Evolutionary conservation across 2,329 filamentous ascomycete genomes (phyloP).

Genomic region (Nannizziopsis arthrosporioides): DNA sequence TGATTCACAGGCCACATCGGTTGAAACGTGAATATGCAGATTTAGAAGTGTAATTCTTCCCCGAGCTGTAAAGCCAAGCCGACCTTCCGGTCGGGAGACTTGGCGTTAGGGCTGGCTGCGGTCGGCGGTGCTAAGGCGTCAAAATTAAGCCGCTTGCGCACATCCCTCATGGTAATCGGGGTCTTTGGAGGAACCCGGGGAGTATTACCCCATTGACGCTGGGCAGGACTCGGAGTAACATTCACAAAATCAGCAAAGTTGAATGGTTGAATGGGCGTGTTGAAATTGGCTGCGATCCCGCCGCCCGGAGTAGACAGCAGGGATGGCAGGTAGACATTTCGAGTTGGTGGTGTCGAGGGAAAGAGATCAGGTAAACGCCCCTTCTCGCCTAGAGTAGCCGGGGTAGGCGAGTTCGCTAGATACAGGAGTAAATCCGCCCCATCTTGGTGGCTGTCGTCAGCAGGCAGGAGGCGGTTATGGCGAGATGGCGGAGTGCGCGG

Average conservation of each 20-base stretch:
- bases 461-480: constrained; percentile 42
- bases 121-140: constrained; percentile 56
- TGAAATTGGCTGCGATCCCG: constrained; percentile 62
- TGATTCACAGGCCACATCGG: not conserved
- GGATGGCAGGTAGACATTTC: constrained; percentile 41
- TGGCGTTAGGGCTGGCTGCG: constrained; percentile 38
- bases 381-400: constrained; percentile 49
- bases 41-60: constrained; percentile 11
- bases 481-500: constrained; percentile 66
- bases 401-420: constrained; percentile 81
- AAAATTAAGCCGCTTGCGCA: constrained; percentile 70
- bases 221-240: constrained; percentile 88
- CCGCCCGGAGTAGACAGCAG: constrained; percentile 48
- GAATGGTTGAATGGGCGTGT: constrained; percentile 73
- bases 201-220: constrained; percentile 60
- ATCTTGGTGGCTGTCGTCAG: constrained; percentile 55
- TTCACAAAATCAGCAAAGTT: constrained; percentile 97
- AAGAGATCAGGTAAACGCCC: constrained; percentile 42
- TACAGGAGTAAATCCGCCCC: constrained; percentile 72
- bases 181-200: constrained; percentile 50
- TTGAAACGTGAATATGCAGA: not conserved
- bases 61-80: constrained; percentile 11
- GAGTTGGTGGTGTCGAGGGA: constrained; percentile 64
- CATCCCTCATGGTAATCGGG: constrained; percentile 54
- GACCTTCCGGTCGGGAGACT: constrained; percentile 26